Evolutionary conservation across 352 stramenopile genomes (phyloP).

Genomic region (Globisporangium parvum): DNA sequence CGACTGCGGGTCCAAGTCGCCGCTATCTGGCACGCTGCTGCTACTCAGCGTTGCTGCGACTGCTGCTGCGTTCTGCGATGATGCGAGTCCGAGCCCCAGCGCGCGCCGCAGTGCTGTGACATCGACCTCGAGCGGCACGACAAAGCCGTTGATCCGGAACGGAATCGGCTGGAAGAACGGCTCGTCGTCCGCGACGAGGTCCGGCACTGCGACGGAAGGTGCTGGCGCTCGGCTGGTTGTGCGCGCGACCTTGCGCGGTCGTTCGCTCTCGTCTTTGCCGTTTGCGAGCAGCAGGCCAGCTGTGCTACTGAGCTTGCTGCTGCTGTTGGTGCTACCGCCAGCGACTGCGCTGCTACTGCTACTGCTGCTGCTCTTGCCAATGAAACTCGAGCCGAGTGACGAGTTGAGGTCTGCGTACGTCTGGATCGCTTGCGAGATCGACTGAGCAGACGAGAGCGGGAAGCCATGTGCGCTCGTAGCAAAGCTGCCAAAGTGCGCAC

Average conservation of each 20-base stretch:
- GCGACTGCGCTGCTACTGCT: background rate
- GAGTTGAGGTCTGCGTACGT: constrained; percentile 38
- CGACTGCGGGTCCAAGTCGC: constrained; percentile 1
- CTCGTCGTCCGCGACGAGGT: constrained; percentile 27
- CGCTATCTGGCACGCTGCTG: constrained; percentile 8
- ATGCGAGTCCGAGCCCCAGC: constrained; percentile 24
- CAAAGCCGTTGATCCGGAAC: constrained; percentile 70
- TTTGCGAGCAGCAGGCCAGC: constrained; percentile 1
- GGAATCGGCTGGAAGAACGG: constrained; percentile 53
- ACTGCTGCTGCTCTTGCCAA: constrained; percentile 21
- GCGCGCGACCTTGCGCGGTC: constrained; percentile 42
- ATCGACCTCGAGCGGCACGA: constrained; percentile 66
- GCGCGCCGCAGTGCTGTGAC: constrained; percentile 48
- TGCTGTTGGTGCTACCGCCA: constrained; percentile 17
- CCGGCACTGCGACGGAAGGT: background rate
- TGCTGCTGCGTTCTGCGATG: constrained; percentile 3
- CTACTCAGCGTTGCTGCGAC: constrained; percentile 5
- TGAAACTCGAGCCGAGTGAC: constrained; percentile 12
- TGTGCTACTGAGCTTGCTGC: constrained; percentile 11
- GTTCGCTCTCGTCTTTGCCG: constrained; percentile 24
- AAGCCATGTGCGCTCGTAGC: constrained; percentile 13
- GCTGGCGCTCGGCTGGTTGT: constrained; percentile 3
- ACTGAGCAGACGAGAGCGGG: constrained; percentile 15
- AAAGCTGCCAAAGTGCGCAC: background rate
- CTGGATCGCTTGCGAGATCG: constrained; percentile 22